Conservation (phyloP, 441 rosid genomes). For the Pelargonium citronellum region DNA sequence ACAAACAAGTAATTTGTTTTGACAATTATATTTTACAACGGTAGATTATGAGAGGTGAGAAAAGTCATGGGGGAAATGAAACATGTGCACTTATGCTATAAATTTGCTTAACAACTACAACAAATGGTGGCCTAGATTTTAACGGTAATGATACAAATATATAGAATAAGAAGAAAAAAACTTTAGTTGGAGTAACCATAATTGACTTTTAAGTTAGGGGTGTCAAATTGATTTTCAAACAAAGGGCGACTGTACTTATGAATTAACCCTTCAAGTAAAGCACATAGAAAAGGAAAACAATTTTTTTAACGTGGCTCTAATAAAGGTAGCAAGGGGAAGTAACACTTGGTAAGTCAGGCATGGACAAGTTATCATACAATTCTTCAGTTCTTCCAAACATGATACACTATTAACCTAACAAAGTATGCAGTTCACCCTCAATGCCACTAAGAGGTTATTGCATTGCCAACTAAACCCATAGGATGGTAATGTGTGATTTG, state of each 20-base stretch:
- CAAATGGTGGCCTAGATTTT: not conserved
- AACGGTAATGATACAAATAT: too few relatives aligned
- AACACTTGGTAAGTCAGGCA: not conserved
- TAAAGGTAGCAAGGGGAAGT: too few relatives aligned
- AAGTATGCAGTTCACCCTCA: conserved; percentile 2
- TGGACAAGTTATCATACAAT: conserved; percentile 1
- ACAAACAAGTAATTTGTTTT: not conserved
- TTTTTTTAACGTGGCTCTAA: too few relatives aligned
- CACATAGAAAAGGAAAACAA: too few relatives aligned
- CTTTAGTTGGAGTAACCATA: too few relatives aligned
- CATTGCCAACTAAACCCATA: conserved; percentile 15
- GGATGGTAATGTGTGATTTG: conserved; percentile 13
- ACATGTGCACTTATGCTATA: too few relatives aligned
- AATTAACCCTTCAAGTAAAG: too few relatives aligned
- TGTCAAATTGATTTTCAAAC: not conserved
- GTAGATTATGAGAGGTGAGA: too few relatives aligned
- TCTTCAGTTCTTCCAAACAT: conserved; percentile 7
- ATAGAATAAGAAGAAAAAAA: too few relatives aligned
- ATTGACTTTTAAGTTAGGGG: not conserved
- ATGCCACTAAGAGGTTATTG: not conserved
- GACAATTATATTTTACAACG: too few relatives aligned
- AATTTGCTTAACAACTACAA: too few relatives aligned
- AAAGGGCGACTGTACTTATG: not conserved
- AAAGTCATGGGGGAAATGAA: too few relatives aligned
- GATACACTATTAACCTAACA: not conserved